phyloP scores from a whole-genome alignment of 371 early-diverging fungal genomes.

The Mortierella sp. region DNA sequence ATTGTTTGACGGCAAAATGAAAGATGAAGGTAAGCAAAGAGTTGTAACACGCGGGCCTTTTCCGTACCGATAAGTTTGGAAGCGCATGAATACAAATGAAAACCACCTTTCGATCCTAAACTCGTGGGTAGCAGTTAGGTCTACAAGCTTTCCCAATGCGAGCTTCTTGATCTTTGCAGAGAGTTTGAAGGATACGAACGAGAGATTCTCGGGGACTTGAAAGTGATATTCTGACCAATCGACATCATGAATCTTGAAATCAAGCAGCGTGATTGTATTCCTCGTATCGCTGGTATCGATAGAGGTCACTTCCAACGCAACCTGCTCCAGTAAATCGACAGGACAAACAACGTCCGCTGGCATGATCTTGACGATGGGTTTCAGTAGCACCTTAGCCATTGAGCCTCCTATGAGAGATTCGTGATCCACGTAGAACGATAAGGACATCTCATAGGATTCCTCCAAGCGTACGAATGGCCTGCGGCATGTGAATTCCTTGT shows the following conservation, averaged over 20 bases:
- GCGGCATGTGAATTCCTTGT: slow-evolving; percentile 59
- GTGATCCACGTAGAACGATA: slow-evolving; percentile 58
- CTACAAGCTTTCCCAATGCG: slow-evolving; percentile 23
- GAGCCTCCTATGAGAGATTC: slow-evolving; percentile 60
- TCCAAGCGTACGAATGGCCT: slow-evolving; percentile 39
- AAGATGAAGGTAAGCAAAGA: neutral
- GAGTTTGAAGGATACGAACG: slow-evolving; percentile 41
- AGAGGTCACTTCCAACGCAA: slow-evolving; percentile 45
- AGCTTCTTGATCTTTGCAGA: slow-evolving; percentile 53
- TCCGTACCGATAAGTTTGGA: too few species aligned
- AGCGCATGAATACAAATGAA: too few species aligned
- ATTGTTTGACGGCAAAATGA: too few species aligned
- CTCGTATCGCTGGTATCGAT: slow-evolving; percentile 42
- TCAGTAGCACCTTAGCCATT: slow-evolving; percentile 56
- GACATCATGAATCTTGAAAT: slow-evolving; percentile 38
- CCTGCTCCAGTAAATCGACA: slow-evolving; percentile 56
- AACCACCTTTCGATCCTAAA: slow-evolving; percentile 14
- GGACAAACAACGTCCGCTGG: slow-evolving; percentile 38
- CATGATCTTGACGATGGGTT: slow-evolving; percentile 53
- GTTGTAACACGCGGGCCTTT: too few species aligned
- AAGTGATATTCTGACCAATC: slow-evolving; percentile 38
- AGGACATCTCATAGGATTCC: slow-evolving; percentile 55
- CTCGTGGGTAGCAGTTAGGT: neutral
- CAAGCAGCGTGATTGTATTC: slow-evolving; percentile 35
- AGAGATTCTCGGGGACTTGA: slow-evolving; percentile 43